A percentile compares a stretch with the other conserved stretches of the same genome.
These are phyloP conservation scores for Gamsiella multidivaricata DNA, from an alignment of 192 early-diverging fungal genomes.

Conservation along the genomic window DNA sequence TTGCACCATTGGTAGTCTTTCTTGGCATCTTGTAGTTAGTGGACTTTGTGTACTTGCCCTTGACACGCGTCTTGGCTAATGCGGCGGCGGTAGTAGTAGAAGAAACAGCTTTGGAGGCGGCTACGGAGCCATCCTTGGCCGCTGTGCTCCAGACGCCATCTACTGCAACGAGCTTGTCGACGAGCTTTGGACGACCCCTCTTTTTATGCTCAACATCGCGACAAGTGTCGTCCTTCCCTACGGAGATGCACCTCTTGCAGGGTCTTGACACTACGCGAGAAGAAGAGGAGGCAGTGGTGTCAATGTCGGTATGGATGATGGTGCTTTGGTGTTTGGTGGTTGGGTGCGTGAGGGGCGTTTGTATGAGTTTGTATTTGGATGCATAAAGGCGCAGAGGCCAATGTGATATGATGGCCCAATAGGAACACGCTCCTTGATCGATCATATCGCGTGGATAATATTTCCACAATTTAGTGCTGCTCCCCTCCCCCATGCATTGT, in stretches of 20 bases:
- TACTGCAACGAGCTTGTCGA: slow-evolving; percentile 64
- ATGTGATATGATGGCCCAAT: slow-evolving; percentile 22
- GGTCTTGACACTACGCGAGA: slow-evolving; percentile 69
- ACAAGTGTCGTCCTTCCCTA: slow-evolving; percentile 82
- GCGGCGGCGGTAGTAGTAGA: not conserved
- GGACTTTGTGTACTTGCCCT: slow-evolving; percentile 41
- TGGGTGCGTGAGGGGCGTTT: no score
- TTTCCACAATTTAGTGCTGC: not conserved
- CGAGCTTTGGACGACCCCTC: slow-evolving; percentile 82
- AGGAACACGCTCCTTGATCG: slow-evolving; percentile 32
- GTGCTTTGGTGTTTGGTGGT: no score
- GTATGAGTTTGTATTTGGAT: not conserved
- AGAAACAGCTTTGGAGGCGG: slow-evolving; percentile 19
- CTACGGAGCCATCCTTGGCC: slow-evolving; percentile 28
- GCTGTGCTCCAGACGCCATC: slow-evolving; percentile 32
- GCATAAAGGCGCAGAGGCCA: not conserved
- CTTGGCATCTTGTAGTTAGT: slow-evolving; percentile 50
- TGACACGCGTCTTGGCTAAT: slow-evolving; percentile 27
- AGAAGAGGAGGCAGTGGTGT: not conserved
- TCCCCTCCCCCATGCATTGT: not conserved
- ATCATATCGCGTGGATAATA: slow-evolving; percentile 34
- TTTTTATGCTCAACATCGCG: slow-evolving; percentile 91
- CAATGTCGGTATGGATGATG: slow-evolving; percentile 5
- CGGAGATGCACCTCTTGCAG: slow-evolving; percentile 79
- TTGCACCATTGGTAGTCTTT: slow-evolving; percentile 9